Evolutionary conservation across 768 basidiomycete species (phyloP), one percentile per base, ranked within the genome.

Genomic region (Infundibulicybe gibba): DNA sequence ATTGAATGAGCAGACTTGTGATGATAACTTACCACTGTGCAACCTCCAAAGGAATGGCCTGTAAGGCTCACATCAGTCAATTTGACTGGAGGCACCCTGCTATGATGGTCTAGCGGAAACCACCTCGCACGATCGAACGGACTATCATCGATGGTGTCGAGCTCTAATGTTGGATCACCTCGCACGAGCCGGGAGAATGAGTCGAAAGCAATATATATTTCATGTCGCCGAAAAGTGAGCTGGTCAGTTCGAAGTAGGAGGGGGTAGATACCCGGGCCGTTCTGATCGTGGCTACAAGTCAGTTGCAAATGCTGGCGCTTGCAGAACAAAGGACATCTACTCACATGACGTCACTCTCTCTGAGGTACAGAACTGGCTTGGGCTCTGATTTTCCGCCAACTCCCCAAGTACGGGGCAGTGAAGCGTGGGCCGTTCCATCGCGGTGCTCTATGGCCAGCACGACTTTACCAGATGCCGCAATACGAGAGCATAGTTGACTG

Each of bases 391-490:
- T 64, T 9, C 67, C 63, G 51, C 57, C 56, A 21, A 44, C 38
- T 45, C 54, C 54, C 63, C 65, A 67, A 44, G 58, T 61, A 33
- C 64, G 66, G 38, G 71, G 64, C 39, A 74, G 62, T 49, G 70
- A 74, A 3, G 67, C 74, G 0, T 82, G 81, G 2, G 77, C 83
- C 3, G 85, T 85, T 1, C 90, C 91, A 60, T 94, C 93, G 10
- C 85, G 76, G 60, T 94, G 92, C 58, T 94, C 89, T 17, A 94
- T 58, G 5, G 89, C 85, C 38, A 91, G 71, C 2, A 95, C 90
- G 4, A 94, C 81, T 49, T 77, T 83, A 2, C 93, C 93, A 32
- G 84, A 74, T 3, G 87, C 79, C 3, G 92, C 93, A 16, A 94
- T 61, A 17, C 77, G 75, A 2, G 77, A 71, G 58, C 90, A 92